Percentiles rank a stretch among this genome's conserved stretches.
Conservation (phyloP, 169 alveolate genomes). For the Babesia bovis region DNA sequence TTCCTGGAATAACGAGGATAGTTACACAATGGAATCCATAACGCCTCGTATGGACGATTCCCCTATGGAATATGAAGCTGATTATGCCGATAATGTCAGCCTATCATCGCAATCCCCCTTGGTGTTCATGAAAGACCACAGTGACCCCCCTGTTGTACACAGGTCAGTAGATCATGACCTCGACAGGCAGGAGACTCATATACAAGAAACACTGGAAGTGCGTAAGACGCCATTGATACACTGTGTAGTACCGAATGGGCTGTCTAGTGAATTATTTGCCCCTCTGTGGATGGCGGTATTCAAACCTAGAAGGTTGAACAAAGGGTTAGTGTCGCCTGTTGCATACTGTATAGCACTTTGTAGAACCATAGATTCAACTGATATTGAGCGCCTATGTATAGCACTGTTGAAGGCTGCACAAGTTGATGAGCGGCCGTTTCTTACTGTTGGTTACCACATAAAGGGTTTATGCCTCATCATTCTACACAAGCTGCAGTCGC, state of each 20-base stretch:
- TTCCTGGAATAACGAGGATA: neutral
- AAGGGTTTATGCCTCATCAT: slow-evolving; percentile 60
- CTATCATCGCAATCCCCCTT: slow-evolving; percentile 12
- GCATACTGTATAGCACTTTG: neutral
- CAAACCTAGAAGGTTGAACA: slow-evolving; percentile 37
- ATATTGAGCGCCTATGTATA: slow-evolving; percentile 39
- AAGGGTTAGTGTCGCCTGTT: slow-evolving; percentile 18
- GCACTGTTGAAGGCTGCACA: slow-evolving; percentile 37
- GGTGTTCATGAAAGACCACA: slow-evolving; percentile 4
- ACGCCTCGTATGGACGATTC: neutral
- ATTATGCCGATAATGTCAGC: neutral
- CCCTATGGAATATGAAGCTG: neutral
- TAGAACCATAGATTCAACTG: slow-evolving; percentile 28
- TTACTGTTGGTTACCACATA: slow-evolving; percentile 44
- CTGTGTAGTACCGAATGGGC: slow-evolving; percentile 36
- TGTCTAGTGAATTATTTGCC: slow-evolving; percentile 35
- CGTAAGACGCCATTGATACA: neutral
- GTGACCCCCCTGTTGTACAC: neutral
- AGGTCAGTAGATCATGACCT: neutral
- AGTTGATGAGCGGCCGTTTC: slow-evolving; percentile 49
- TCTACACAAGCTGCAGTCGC: slow-evolving; percentile 16
- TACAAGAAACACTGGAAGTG: neutral
- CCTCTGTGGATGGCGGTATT: slow-evolving; percentile 61
- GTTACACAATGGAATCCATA: neutral
- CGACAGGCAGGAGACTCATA: slow-evolving; percentile 6